Conservation (phyloP, 163 green algal genomes). For the Prototheca wickerhamii region DNA sequence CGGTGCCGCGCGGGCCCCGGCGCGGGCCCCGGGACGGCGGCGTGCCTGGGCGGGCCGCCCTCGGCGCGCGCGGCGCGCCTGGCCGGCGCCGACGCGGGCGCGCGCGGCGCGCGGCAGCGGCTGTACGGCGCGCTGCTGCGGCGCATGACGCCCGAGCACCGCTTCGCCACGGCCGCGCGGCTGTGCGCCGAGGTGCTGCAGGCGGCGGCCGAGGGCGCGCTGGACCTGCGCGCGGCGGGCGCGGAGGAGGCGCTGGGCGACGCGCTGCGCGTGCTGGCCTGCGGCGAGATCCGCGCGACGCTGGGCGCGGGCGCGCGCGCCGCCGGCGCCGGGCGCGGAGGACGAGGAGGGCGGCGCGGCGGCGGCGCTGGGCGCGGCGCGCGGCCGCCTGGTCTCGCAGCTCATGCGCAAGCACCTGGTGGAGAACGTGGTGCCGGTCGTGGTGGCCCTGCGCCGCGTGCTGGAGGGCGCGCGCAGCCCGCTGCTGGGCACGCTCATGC, state of each 20-base stretch:
- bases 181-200: slow-evolving; percentile 62
- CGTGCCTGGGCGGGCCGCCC: neutral
- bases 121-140: slow-evolving; percentile 48
- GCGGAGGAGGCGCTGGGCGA: slow-evolving; percentile 64
- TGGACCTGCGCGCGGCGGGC: slow-evolving; percentile 43
- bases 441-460: slow-evolving; percentile 63
- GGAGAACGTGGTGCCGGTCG: slow-evolving; percentile 65
- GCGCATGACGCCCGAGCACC: slow-evolving; percentile 76
- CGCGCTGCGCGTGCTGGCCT: slow-evolving; percentile 61
- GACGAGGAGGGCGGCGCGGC: slow-evolving; percentile 30
- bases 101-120: slow-evolving; percentile 11
- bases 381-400: slow-evolving; percentile 49
- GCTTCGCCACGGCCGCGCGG: slow-evolving; percentile 62
- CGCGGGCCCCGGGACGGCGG: slow-evolving; percentile 9
- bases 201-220: slow-evolving; percentile 56
- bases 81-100: neutral
- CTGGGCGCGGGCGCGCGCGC: neutral
- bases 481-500: slow-evolving; percentile 61
- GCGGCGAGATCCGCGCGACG: slow-evolving; percentile 56
- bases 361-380: slow-evolving; percentile 24
- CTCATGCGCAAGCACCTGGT: slow-evolving; percentile 80
- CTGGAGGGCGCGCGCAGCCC: slow-evolving; percentile 50
- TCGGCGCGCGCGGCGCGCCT: neutral
- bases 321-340: slow-evolving; percentile 11
- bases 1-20: slow-evolving; percentile 33